Base-by-base conservation (phyloP, 148 eudicot species). In the Persicaria maculosa region DNA sequence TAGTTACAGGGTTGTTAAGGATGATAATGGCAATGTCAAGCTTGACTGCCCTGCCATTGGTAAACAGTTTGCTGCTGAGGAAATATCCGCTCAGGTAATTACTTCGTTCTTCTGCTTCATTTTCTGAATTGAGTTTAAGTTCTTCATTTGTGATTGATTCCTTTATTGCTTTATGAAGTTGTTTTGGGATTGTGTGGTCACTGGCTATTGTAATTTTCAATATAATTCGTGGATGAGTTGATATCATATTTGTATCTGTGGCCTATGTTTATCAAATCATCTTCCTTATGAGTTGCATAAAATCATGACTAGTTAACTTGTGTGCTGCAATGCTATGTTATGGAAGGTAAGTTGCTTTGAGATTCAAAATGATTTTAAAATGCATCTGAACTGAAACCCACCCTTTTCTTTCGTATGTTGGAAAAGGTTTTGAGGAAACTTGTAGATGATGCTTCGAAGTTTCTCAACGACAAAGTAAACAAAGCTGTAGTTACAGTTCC, bases 11-110 rank as follows among this genome's bases (percentile, higher is more conserved):
- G 84, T 82, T 22, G 81, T 82, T 2, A 73, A 79, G 0, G 84
- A 82, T 69, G 84, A 82, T 1, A 31, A 31, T 31, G 40, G 40
- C 40, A 31, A 31, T 31, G 40, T 31, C 40, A 31, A 31, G 40
- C 40, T 31, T 31, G 40, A 31, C 40, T 31, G 40, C 40, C 40
- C 40, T 31, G 40, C 40, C 40, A 31, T 31, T 31, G 40, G 40
- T 3, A 31, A 31, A 31, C 40, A 31, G 40, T 31, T 31, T 31
- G 40, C 40, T 31, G 81, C 84, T 31, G 84, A 82, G 69, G 84
- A 82, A 69, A 82, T 82, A 58, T 82, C 84, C 8, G 84, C 81
- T 5, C 81, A 82, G 84, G 84, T 82, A 31, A 31, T 31, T 31
- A 31, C 1, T 9, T 16, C 4, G 40, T 52, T 52, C n/a, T 52